Base-by-base conservation (phyloP, 768 basidiomycete genomes). In the Termitomyces heimii region DNA sequence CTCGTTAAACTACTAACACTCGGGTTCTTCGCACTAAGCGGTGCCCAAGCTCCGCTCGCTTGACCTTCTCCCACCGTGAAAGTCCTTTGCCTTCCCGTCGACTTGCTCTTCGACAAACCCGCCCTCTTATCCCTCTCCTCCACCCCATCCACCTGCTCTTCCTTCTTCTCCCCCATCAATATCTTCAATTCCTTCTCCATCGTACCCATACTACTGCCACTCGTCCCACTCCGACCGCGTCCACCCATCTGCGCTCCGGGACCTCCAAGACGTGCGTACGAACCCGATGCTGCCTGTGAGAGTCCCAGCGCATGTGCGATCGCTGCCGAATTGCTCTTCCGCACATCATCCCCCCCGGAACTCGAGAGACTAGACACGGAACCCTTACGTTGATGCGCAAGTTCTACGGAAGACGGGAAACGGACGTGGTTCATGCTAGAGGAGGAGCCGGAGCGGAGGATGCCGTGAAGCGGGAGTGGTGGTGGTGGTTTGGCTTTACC, bases 221-320 rank as follows among this genome's bases (percentile, higher is more conserved):
- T 13, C 35, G 10, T 55, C n/a, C 45, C 46, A 31, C 70, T 66
- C 44, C 61, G 64, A 31, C 60, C 40, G 40, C 70, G 59, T 22
- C 69, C 60, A 26, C 63, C 62, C 59, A 64, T 67, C 18, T 61
- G 62, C 16, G 59, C 62, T 1, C 74, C 77, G 2, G 77, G 74
- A 0, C 75, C 76, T 12, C 76, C 78, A 34, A 74, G 66, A 31
- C 69, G 69, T 13, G 66, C 66, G 62, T 76, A 76, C 29, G 69
- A 67, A 32, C 67, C 70, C 22, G 76, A 71, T n/a, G 73, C 70
- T 18, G 73, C 73, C 60, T 71, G 71, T 6, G 77, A 76, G 6
- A 76, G 61, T 9, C 78, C 78, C 18, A 79, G 66, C 8, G 78
- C 78, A 40, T 74, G 73, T 0, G 78, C 77, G 53, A 80, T 70